phyloP scores from a whole-genome alignment of 179 eudicot genomes.

The Beta macrorhiza region DNA sequence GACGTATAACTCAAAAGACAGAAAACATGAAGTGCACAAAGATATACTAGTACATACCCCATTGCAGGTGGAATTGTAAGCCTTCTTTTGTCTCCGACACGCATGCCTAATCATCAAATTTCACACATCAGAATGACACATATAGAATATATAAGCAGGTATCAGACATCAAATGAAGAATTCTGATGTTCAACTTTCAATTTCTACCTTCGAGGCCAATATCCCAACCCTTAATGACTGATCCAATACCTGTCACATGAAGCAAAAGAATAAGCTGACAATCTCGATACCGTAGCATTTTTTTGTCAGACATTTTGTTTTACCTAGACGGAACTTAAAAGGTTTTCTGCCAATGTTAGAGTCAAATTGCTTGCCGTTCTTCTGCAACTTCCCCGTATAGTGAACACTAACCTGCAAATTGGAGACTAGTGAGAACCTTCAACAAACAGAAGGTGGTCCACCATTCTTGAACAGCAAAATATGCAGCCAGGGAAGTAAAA shows the following conservation, averaged over 20 bases:
- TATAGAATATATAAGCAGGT: background rate
- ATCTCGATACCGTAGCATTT: background rate
- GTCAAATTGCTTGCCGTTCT: slow-evolving; percentile 58
- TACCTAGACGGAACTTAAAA: slow-evolving; percentile 72
- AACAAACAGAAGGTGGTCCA: background rate
- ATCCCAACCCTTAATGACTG: slow-evolving; percentile 96
- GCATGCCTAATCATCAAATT: slow-evolving; percentile 59
- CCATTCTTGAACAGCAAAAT: background rate
- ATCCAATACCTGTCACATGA: slow-evolving; percentile 48
- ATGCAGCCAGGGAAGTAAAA: background rate
- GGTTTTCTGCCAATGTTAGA: slow-evolving; percentile 61
- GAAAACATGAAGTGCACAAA: background rate
- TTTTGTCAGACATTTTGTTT: background rate
- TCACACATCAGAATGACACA: slow-evolving; percentile 10
- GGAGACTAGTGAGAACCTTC: background rate
- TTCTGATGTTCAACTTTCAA: background rate
- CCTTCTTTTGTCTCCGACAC: slow-evolving; percentile 83
- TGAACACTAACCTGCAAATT: slow-evolving; percentile 61
- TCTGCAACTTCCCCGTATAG: slow-evolving; percentile 66
- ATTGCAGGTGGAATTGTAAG: slow-evolving; percentile 76
- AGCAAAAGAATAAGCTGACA: slow-evolving; percentile 14
- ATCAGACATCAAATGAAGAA: background rate
- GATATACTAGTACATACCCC: slow-evolving; percentile 47
- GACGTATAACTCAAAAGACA: no score
- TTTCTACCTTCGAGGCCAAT: slow-evolving; percentile 82